These are phyloP conservation scores for Aureobasidium sp. DNA, from an alignment of 2,329 filamentous ascomycete genomes.

Conservation along the genomic window DNA sequence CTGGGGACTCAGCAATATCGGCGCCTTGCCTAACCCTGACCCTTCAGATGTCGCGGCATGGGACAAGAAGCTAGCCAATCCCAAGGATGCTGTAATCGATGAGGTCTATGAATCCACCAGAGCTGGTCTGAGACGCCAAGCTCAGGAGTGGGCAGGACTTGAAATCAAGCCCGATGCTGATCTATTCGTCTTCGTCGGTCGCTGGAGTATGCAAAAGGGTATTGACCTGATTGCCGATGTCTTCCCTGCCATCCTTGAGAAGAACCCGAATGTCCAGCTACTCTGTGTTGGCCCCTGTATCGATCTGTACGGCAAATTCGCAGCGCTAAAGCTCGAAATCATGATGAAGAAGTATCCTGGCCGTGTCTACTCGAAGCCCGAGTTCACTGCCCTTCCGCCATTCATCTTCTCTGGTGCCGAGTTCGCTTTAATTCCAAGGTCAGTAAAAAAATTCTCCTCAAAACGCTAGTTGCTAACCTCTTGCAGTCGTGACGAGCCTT, in stretches of 20 bases:
- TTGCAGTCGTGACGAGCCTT: conserved; percentile 56
- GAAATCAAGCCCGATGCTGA: conserved; percentile 54
- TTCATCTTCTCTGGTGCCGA: conserved; percentile 61
- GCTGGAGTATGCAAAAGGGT: conserved; percentile 63
- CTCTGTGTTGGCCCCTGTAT: conserved; percentile 58
- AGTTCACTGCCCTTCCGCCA: conserved; percentile 58
- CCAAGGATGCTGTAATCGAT: conserved; percentile 46
- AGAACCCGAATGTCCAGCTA: conserved; percentile 51
- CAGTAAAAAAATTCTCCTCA: too few relatives aligned
- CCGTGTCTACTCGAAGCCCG: conserved; percentile 58
- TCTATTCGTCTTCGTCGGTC: conserved; percentile 59
- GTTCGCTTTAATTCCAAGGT: conserved; percentile 55
- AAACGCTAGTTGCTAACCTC: too few relatives aligned
- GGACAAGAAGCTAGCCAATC: conserved; percentile 45
- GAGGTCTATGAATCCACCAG: conserved; percentile 46
- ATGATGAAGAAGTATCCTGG: conserved; percentile 60
- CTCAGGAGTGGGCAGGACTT: conserved; percentile 60
- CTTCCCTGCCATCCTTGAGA: conserved; percentile 54
- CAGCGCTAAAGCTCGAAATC: conserved; percentile 54
- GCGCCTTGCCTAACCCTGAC: conserved; percentile 57
- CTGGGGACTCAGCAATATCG: conserved; percentile 57
- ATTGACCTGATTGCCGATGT: conserved; percentile 61
- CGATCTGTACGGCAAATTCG: conserved; percentile 60
- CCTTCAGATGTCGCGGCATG: conserved; percentile 56
- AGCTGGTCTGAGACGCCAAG: conserved; percentile 49